Conservation (phyloP, 192 early-diverging fungal genomes). For the Backusella liffmaniae region DNA sequence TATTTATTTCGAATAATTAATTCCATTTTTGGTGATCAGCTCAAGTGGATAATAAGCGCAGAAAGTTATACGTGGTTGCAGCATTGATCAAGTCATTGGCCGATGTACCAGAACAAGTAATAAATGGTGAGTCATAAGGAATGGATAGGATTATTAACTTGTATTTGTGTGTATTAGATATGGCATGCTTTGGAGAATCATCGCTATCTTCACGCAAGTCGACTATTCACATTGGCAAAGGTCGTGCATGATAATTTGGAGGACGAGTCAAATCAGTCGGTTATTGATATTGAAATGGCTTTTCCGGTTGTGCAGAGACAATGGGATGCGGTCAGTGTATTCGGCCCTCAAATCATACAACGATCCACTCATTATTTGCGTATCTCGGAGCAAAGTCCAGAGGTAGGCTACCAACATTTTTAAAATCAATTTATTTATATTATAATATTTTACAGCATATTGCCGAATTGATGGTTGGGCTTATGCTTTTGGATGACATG, state of each 20-base stretch:
- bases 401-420: conserved; percentile 37
- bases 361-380: conserved; percentile 55
- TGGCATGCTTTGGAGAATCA: conserved; percentile 78
- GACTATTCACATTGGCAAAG: conserved; percentile 69
- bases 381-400: conserved; percentile 35
- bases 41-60: conserved; percentile 37
- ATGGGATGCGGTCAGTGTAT: conserved; percentile 80
- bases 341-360: conserved; percentile 74
- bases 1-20: not conserved
- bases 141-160: not conserved
- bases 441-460: conserved; percentile 48
- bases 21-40: not conserved
- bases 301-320: conserved; percentile 83
- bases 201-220: conserved; percentile 66
- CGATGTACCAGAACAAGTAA: conserved; percentile 85
- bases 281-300: conserved; percentile 46
- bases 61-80: conserved; percentile 66
- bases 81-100: conserved; percentile 82
- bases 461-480: conserved; percentile 59
- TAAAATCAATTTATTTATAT: not conserved
- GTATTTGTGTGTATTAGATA: conserved; percentile 49
- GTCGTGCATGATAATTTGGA: conserved; percentile 68
- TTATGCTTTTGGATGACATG: conserved; percentile 65
- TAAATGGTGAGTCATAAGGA: not conserved
- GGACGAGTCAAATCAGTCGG: conserved; percentile 40